phyloP scores from a whole-genome alignment of 2,329 filamentous ascomycete genomes.

The Blastomyces parvus region DNA sequence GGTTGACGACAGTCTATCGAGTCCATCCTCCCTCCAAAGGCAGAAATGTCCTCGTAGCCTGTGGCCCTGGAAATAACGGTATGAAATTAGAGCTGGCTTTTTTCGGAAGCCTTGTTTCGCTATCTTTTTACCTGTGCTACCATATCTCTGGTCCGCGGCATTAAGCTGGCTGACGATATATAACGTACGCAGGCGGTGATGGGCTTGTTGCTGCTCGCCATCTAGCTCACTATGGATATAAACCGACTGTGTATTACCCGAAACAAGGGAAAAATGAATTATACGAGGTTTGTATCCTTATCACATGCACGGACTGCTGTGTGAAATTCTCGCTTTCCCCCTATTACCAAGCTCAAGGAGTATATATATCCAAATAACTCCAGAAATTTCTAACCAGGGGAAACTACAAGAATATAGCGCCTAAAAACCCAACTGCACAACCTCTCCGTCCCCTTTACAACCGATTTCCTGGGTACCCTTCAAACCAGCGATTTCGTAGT shows the following conservation, averaged over 20 bases:
- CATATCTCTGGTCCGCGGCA: background rate
- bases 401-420: constrained; percentile 43
- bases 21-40: constrained; percentile 68
- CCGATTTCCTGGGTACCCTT: constrained; percentile 61
- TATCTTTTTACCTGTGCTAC: background rate
- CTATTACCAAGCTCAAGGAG: background rate
- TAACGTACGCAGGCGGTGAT: constrained; percentile 59
- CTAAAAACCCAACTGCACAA: constrained; percentile 76
- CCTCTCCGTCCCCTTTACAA: constrained; percentile 70
- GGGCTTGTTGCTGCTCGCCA: constrained; percentile 91
- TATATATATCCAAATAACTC: background rate
- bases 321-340: constrained; percentile 9
- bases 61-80: constrained; percentile 67
- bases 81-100: constrained; percentile 11
- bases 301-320: constrained; percentile 8
- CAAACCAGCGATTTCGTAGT: constrained; percentile 66
- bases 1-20: constrained; percentile 56
- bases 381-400: background rate
- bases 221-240: constrained; percentile 83
- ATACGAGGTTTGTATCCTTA: constrained; percentile 54
- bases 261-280: constrained; percentile 85
- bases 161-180: background rate
- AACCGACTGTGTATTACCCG: constrained; percentile 81
- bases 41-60: constrained; percentile 71
- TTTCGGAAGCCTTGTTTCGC: background rate